Evolutionary conservation across 2,329 filamentous ascomycete species (phyloP), one percentile per base, ranked within the genome.

Genomic region (Cadophora sp.): DNA sequence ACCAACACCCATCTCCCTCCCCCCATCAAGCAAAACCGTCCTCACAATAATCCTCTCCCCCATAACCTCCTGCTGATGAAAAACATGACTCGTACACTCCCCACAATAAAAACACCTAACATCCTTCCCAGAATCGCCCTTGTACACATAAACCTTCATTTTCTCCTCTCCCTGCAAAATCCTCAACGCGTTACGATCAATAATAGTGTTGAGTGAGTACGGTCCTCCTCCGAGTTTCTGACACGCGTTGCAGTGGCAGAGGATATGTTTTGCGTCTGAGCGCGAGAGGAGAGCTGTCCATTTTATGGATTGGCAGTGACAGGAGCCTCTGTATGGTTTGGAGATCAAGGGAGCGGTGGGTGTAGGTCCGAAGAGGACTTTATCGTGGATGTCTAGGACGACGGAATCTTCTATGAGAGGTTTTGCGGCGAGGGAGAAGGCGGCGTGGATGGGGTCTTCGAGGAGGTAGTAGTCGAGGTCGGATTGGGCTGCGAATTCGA

Each of bases 31-130:
- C 13, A 65, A 41, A 24, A 59, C 22, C 13, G 62, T 65, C 16
- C 62, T 41, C 20, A 65, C 50, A 39, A 66, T 66, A 22, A 66
- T 59, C n/a, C 55, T 53, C 33, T 66, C 64, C 30, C 36, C 36
- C 64, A 66, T 62, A 16, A 66, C 11, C 36, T 39, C 36, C 36
- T 39, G 11, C 11, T 39, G 36, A 39, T 39, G 64, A 58, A 62
- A 66, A 43, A 62, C 56, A 51, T 66, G 64, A n/a, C 50, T 47
- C 20, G 64, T 66, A 30, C 64, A 66, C 24, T 62, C 62, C 16
- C 48, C 64, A 45, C 64, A 66, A 33, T 62, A 56, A 41, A 47
- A 66, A 30, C 64, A 66, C 14, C 61, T 20, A 5, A 66, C 64
- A 16, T 39, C 22, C 47, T 66, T 66, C 41, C 64, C 64, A 30